Percentiles rank a stretch among this genome's conserved stretches.
Evolutionary conservation across 2,329 filamentous ascomycete genomes (phyloP).

Genomic region (Grosmannia clavigera): DNA sequence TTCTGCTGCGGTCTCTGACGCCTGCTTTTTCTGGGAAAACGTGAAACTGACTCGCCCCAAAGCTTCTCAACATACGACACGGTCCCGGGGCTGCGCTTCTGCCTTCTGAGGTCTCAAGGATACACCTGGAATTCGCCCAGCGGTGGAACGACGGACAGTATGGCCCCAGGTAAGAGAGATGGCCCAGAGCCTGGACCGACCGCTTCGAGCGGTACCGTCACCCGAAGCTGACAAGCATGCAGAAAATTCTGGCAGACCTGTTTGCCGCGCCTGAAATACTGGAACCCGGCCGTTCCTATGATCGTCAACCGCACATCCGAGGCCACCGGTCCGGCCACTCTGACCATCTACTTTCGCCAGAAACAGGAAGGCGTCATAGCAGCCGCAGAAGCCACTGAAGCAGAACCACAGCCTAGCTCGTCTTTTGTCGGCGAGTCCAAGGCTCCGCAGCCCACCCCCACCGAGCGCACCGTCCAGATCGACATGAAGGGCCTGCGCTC

Average conservation of each 20-base stretch:
- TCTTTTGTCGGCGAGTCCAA: constrained; percentile 34
- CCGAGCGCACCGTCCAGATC: constrained; percentile 40
- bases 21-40: constrained; percentile 1
- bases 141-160: constrained; percentile 54
- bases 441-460: constrained; percentile 33
- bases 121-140: constrained; percentile 61
- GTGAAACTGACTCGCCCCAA: not conserved
- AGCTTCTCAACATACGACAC: constrained; percentile 65
- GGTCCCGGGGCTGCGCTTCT: constrained; percentile 76
- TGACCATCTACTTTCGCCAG: constrained; percentile 53
- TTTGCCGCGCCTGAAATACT: constrained; percentile 81
- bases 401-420: constrained; percentile 29
- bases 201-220: not conserved
- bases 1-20: no score
- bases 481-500: constrained; percentile 53
- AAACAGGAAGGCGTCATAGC: constrained; percentile 5
- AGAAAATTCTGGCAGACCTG: constrained; percentile 84
- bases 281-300: constrained; percentile 80
- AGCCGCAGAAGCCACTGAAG: constrained; percentile 6
- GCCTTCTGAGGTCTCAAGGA: constrained; percentile 60
- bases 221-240: not conserved
- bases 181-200: constrained; percentile 22
- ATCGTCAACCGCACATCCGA: constrained; percentile 58
- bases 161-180: constrained; percentile 49
- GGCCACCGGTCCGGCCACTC: constrained; percentile 41